Evolutionary conservation across 2,329 filamentous ascomycete species (phyloP).

Genomic region (Ceratocystis eucalypticola): DNA sequence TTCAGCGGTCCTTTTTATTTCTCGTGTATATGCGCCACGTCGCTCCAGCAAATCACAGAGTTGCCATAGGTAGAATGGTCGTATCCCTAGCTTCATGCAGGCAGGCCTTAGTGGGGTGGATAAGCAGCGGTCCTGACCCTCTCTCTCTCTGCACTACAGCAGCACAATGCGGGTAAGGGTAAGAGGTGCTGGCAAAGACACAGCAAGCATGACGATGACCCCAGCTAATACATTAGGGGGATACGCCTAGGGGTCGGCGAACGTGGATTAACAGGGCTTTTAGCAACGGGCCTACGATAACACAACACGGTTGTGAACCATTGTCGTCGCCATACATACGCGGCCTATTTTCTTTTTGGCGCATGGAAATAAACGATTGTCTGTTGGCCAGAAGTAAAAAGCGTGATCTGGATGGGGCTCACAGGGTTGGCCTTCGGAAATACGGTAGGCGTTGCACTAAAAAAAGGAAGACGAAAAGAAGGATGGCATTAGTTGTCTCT

Average conservation of each 20-base stretch:
- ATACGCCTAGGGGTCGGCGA: no score
- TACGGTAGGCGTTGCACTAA: neutral
- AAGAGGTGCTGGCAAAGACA: neutral
- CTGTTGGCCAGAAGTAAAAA: neutral
- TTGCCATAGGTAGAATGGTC: neutral
- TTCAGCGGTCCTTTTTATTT: neutral
- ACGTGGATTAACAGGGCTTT: no score
- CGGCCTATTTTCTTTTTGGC: neutral
- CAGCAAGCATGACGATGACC: neutral
- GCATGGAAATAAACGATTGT: neutral
- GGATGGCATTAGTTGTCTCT: neutral
- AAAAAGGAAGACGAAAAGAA: neutral
- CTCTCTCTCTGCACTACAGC: neutral
- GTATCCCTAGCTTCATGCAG: slow-evolving; percentile 4
- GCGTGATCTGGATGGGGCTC: neutral
- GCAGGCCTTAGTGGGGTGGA: neutral
- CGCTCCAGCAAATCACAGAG: neutral
- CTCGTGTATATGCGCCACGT: neutral
- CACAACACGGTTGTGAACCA: neutral
- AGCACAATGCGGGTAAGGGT: neutral
- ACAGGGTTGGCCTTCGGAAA: neutral
- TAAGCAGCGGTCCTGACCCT: neutral
- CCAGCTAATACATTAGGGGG: neutral
- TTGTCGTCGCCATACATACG: neutral
- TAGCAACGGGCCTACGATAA: no score